These are phyloP conservation scores for Trichoderma atrobrunneum DNA, from an alignment of 2,329 filamentous ascomycete species.

Conservation along the genomic window DNA sequence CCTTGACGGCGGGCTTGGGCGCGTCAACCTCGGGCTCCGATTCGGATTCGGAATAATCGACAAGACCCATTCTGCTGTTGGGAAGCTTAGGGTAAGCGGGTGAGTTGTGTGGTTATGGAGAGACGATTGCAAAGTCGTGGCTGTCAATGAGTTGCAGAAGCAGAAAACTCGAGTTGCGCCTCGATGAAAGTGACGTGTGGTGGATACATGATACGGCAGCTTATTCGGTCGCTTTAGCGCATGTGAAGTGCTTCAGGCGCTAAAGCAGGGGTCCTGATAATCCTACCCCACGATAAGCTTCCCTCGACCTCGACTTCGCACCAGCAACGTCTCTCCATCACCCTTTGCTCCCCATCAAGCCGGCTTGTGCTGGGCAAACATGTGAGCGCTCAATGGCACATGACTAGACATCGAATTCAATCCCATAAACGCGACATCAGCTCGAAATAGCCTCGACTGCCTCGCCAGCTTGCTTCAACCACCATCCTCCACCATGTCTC, in stretches of 20 bases:
- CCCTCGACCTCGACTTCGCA: not conserved
- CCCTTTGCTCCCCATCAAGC: not conserved
- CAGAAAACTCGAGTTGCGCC: not conserved
- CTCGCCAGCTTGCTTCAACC: not conserved
- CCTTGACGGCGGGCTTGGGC: slow-evolving; percentile 31
- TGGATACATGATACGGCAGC: not conserved
- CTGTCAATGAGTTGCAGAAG: not conserved
- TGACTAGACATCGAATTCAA: slow-evolving; percentile 17
- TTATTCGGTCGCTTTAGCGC: not conserved
- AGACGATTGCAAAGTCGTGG: not conserved
- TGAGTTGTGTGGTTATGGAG: not conserved
- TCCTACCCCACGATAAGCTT: slow-evolving; percentile 14
- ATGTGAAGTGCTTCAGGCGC: not conserved
- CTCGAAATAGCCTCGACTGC: not conserved
- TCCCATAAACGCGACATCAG: not conserved
- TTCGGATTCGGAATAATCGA: slow-evolving; percentile 83
- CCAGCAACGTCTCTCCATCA: not conserved
- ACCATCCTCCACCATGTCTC: slow-evolving; percentile 32
- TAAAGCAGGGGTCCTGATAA: slow-evolving; percentile 6
- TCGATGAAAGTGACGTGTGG: not conserved
- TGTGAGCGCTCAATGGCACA: slow-evolving; percentile 16
- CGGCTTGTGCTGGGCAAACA: slow-evolving; percentile 11
- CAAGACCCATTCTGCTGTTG: slow-evolving; percentile 63
- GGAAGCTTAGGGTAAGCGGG: not conserved
- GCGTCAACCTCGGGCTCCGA: slow-evolving; percentile 59